These are phyloP conservation scores for Cladosporium sp. DNA, from an alignment of 2,329 filamentous ascomycete genomes.

Conservation along the genomic window DNA sequence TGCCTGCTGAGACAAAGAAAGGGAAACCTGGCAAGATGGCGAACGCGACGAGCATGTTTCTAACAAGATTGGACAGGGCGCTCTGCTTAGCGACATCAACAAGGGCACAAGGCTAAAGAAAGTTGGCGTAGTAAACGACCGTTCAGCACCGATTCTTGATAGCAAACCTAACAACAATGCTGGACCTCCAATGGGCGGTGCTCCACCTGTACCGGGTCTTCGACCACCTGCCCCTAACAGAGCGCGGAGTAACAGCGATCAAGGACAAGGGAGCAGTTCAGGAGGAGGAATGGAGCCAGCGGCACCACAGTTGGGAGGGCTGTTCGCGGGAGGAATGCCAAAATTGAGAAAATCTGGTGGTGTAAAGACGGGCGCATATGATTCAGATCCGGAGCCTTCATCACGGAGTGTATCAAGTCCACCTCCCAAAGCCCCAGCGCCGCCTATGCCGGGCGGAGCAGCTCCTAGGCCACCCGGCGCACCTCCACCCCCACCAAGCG, in stretches of 20 bases:
- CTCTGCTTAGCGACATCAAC: constrained; percentile 77
- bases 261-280: constrained; percentile 39
- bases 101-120: constrained; percentile 80
- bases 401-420: constrained; percentile 31
- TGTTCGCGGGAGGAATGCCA: constrained; percentile 93
- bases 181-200: constrained; percentile 62
- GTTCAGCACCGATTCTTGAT: constrained; percentile 70
- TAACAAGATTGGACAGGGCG: constrained; percentile 56
- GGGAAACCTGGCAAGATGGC: background rate
- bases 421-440: constrained; percentile 45
- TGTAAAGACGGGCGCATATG: constrained; percentile 51
- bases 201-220: constrained; percentile 73
- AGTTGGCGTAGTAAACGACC: constrained; percentile 75
- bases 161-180: constrained; percentile 46
- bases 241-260: constrained; percentile 78
- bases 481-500: constrained; percentile 31
- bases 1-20: background rate
- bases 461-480: constrained; percentile 40
- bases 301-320: constrained; percentile 74
- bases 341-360: constrained; percentile 85
- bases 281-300: constrained; percentile 47
- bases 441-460: constrained; percentile 39
- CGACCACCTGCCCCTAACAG: constrained; percentile 66
- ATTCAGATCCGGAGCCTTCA: constrained; percentile 67
- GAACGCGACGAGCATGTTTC: background rate